phyloP scores from a whole-genome alignment of 352 stramenopile genomes.

The Globisporangium radiosum region DNA sequence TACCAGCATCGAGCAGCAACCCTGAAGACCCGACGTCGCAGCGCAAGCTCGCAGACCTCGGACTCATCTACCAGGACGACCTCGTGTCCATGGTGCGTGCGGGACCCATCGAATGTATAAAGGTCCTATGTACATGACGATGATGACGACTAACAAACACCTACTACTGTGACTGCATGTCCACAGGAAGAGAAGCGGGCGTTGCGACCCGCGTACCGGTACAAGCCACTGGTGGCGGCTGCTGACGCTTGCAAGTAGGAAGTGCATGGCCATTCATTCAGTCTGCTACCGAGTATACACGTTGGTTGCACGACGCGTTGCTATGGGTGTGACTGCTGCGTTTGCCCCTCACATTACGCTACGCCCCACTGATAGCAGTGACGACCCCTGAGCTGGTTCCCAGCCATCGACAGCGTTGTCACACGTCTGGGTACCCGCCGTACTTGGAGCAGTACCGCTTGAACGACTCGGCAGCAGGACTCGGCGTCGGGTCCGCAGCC shows the following conservation, averaged over 20 bases:
- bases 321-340: no score
- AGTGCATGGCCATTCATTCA: no score
- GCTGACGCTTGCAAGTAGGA: no score
- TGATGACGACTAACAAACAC: no score
- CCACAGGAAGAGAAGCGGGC: constrained; percentile 74
- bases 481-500: constrained; percentile 18
- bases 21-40: constrained; percentile 20
- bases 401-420: no score
- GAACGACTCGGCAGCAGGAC: constrained; percentile 38
- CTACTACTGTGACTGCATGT: background rate
- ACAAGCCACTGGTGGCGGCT: constrained; percentile 37
- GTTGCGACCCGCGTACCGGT: constrained; percentile 68
- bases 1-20: constrained; percentile 6
- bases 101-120: no score
- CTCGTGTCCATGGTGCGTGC: constrained; percentile 48
- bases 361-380: no score
- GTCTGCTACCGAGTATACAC: no score
- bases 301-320: no score
- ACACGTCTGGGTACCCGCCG: constrained; percentile 65
- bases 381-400: no score
- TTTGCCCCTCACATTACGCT: no score
- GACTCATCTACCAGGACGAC: constrained; percentile 50
- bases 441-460: constrained; percentile 86
- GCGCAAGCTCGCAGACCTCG: constrained; percentile 20
- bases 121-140: no score